Conservation (phyloP, 305 asterid genomes). For the Rubia peregrina region DNA sequence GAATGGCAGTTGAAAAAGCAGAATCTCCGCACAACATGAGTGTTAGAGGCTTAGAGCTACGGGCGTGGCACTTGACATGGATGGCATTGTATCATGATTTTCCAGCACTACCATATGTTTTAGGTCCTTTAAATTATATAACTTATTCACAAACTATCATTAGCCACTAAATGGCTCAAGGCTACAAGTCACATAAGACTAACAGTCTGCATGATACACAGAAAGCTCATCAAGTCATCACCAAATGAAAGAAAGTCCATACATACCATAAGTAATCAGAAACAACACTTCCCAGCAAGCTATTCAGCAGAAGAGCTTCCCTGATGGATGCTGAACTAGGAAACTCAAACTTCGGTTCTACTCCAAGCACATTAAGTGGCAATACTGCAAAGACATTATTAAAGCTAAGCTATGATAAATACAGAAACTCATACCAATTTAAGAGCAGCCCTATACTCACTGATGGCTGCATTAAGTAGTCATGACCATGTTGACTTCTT, state of each 20-base stretch:
- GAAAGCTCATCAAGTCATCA: not conserved
- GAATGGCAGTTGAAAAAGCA: too few species aligned
- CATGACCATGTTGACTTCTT: not conserved
- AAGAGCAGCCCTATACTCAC: not conserved
- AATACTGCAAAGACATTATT: slow-evolving; percentile 36
- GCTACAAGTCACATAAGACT: not conserved
- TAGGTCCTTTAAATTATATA: not conserved
- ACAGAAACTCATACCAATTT: not conserved
- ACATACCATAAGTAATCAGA: slow-evolving; percentile 80
- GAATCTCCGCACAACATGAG: too few species aligned
- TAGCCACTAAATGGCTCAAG: not conserved
- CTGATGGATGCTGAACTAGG: slow-evolving; percentile 54
- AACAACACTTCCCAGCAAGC: slow-evolving; percentile 61
- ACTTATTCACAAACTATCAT: not conserved
- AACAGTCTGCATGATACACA: not conserved
- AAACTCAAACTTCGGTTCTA: slow-evolving; percentile 58
- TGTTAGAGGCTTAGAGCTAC: too few species aligned
- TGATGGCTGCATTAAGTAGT: not conserved
- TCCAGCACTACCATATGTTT: not conserved
- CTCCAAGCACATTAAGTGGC: slow-evolving; percentile 58
- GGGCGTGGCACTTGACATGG: not conserved
- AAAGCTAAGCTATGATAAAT: not conserved
- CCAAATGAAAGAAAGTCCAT: slow-evolving; percentile 8
- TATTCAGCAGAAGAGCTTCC: slow-evolving; percentile 54
- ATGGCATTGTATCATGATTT: not conserved